Evolutionary conservation across 2,329 filamentous ascomycete genomes (phyloP).

Genomic region (Bipolaris cookei): DNA sequence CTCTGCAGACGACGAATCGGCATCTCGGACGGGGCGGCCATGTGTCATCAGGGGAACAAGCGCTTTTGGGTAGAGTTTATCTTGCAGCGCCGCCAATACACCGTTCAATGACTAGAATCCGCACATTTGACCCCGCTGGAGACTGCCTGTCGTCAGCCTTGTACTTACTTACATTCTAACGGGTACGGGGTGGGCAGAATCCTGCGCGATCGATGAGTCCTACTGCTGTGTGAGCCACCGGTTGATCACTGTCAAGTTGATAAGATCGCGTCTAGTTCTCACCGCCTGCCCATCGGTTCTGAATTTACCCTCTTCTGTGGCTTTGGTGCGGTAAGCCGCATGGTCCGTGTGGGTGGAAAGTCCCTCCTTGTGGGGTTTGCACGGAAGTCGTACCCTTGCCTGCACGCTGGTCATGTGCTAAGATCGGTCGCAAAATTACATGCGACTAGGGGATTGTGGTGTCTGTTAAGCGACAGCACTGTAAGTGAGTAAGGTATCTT

Average conservation of each 20-base stretch:
- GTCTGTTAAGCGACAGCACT: conserved; percentile 3
- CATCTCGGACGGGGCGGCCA: background rate
- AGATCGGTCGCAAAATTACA: conserved; percentile 4
- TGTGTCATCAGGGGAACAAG: background rate
- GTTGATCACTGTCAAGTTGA: conserved; percentile 7
- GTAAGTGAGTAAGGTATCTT: conserved; percentile 2
- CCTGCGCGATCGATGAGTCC: conserved; percentile 8
- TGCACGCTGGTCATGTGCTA: conserved; percentile 8
- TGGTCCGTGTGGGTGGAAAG: background rate
- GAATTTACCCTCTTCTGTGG: conserved; percentile 1
- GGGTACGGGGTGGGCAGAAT: background rate
- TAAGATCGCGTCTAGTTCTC: conserved; percentile 3
- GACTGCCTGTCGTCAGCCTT: background rate
- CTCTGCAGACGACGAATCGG: background rate
- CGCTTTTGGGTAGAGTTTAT: background rate
- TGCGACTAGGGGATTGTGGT: background rate
- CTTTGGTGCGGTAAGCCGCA: conserved; percentile 9
- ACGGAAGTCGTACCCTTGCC: conserved; percentile 5
- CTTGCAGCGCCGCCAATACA: background rate
- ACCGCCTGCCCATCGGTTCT: conserved; percentile 3
- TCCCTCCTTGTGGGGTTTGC: conserved; percentile 9
- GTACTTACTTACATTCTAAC: background rate
- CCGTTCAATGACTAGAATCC: background rate
- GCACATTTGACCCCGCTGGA: background rate
- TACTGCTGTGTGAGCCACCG: conserved; percentile 6